Evolutionary conservation across 805 yeast genomes (phyloP).

Genomic region (Hanseniaspora guilliermondii): DNA sequence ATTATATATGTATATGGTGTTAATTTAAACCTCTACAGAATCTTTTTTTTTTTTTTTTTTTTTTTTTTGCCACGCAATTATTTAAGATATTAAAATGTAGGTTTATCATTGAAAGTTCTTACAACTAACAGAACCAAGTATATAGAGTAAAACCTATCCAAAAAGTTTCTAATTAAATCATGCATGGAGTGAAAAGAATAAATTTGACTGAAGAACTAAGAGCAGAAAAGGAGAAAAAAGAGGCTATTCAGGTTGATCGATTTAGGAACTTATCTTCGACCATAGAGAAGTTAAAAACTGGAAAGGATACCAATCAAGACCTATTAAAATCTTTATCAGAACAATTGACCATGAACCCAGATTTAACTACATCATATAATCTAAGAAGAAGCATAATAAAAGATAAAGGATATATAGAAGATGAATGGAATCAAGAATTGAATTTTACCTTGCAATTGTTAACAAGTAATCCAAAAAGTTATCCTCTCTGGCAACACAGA

Average conservation of each 20-base stretch:
- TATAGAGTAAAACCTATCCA: too few relatives aligned
- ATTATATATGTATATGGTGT: slow-evolving; percentile 29
- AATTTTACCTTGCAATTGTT: slow-evolving; percentile 46
- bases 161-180: slow-evolving; percentile 17
- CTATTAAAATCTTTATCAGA: slow-evolving; percentile 25
- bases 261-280: slow-evolving; percentile 31
- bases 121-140: too few relatives aligned
- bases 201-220: slow-evolving; percentile 45
- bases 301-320: background rate
- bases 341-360: slow-evolving; percentile 57
- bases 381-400: slow-evolving; percentile 60
- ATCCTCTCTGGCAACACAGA: slow-evolving; percentile 95
- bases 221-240: slow-evolving; percentile 41
- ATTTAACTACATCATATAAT: slow-evolving; percentile 83
- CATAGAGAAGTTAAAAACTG: background rate
- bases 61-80: background rate
- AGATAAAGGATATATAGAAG: slow-evolving; percentile 22
- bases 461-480: slow-evolving; percentile 67
- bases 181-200: slow-evolving; percentile 65
- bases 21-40: slow-evolving; percentile 26
- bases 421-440: slow-evolving; percentile 42
- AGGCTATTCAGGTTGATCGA: slow-evolving; percentile 44
- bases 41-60: background rate
- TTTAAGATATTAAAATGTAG: background rate
- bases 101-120: background rate